Evolutionary conservation across 805 yeast genomes (phyloP).

Genomic region (Jamesozyma gamospora): DNA sequence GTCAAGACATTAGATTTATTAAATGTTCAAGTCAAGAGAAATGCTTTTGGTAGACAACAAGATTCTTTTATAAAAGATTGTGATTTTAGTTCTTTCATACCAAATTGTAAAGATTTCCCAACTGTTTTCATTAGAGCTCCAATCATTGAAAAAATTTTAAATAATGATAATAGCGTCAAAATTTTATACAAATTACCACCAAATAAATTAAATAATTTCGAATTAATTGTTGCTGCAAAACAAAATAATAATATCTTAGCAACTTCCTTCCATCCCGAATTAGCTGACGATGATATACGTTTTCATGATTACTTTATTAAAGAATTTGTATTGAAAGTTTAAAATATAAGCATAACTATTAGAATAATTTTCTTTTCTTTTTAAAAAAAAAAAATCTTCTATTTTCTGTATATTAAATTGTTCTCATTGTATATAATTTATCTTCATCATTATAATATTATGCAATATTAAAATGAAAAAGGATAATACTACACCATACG

Average conservation of each 20-base stretch:
- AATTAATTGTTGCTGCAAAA: constrained; percentile 57
- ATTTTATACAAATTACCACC: constrained; percentile 32
- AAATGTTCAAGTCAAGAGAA: constrained; percentile 53
- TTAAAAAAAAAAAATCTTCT: too few relatives aligned
- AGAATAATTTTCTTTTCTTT: too few relatives aligned
- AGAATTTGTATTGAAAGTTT: constrained; percentile 41
- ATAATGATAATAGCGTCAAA: constrained; percentile 24
- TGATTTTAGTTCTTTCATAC: constrained; percentile 29
- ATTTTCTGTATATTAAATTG: too few relatives aligned
- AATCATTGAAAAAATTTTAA: constrained; percentile 36
- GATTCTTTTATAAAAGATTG: constrained; percentile 48
- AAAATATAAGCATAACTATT: too few relatives aligned
- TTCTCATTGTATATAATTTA: too few relatives aligned
- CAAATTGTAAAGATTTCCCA: constrained; percentile 31
- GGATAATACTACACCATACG: too few relatives aligned
- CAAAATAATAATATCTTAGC: constrained; percentile 54
- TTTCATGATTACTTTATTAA: constrained; percentile 65
- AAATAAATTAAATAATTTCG: constrained; percentile 6
- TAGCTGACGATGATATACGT: constrained; percentile 41
- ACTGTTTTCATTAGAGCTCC: constrained; percentile 70
- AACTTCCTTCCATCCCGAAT: constrained; percentile 76
- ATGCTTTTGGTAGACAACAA: constrained; percentile 71
- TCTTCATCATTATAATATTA: too few relatives aligned
- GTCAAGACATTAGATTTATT: constrained; percentile 56
- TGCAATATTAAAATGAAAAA: too few relatives aligned